Percentiles rank a stretch among this genome's conserved stretches.
phyloP scores from a whole-genome alignment of 495 filamentous ascomycete genomes.

The Cenococcum geophilum region DNA sequence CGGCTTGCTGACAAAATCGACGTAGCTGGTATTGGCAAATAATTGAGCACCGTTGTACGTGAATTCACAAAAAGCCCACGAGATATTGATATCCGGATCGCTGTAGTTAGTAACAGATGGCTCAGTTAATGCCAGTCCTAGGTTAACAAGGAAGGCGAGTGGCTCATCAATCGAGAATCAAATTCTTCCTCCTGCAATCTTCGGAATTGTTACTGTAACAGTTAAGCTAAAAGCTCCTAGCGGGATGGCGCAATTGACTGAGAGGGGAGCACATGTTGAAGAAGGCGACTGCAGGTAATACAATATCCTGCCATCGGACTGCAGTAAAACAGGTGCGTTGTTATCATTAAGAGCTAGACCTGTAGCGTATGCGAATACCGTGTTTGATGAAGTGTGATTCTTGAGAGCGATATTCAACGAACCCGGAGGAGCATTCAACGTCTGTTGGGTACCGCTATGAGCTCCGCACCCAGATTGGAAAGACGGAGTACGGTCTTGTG shows the following conservation, averaged over 20 bases:
- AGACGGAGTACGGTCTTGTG: neutral
- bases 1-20: conserved; percentile 66
- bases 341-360: conserved; percentile 57
- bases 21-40: conserved; percentile 69
- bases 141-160: conserved; percentile 66
- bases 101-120: conserved; percentile 59
- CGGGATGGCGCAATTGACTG: conserved; percentile 54
- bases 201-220: conserved; percentile 57
- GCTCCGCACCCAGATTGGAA: neutral
- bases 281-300: conserved; percentile 53
- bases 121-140: conserved; percentile 63
- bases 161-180: conserved; percentile 59
- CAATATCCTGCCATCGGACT: conserved; percentile 52
- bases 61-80: conserved; percentile 69
- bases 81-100: conserved; percentile 58
- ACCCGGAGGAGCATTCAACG: conserved; percentile 11
- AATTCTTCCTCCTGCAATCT: conserved; percentile 60
- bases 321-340: conserved; percentile 55
- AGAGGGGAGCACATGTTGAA: conserved; percentile 42
- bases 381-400: conserved; percentile 56
- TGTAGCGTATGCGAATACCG: conserved; percentile 65
- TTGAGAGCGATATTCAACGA: conserved; percentile 54
- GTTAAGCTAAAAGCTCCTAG: conserved; percentile 56
- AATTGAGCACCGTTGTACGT: conserved; percentile 62
- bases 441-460: conserved; percentile 6